Evolutionary conservation across 2,329 filamentous ascomycete species (phyloP).

Genomic region (Aureobasidium sp.): DNA sequence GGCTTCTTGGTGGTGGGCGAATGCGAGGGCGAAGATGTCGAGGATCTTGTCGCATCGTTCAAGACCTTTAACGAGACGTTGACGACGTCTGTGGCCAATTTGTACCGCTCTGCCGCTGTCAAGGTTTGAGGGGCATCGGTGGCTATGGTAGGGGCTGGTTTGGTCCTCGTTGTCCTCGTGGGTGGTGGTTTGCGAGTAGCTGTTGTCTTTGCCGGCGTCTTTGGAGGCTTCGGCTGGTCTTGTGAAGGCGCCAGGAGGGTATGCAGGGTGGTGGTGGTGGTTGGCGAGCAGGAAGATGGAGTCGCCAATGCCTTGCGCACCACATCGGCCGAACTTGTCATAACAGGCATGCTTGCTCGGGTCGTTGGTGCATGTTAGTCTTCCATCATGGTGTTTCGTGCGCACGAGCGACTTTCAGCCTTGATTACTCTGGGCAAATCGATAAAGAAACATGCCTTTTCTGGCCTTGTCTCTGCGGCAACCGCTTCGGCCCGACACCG

Average conservation of each 20-base stretch:
- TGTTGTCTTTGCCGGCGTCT: not conserved
- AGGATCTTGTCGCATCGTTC: conserved; percentile 55
- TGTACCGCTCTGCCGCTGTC: conserved; percentile 54
- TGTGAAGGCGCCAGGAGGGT: not conserved
- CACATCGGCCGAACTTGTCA: not conserved
- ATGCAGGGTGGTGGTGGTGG: conserved; percentile 5
- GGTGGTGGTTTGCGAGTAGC: not conserved
- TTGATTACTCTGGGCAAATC: not conserved
- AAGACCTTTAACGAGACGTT: conserved; percentile 64
- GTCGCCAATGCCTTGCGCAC: conserved; percentile 11
- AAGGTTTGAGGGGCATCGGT: conserved; percentile 32
- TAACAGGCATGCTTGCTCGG: not conserved
- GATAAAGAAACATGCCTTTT: conserved; percentile 9
- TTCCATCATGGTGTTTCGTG: conserved; percentile 4
- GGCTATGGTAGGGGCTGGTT: not conserved
- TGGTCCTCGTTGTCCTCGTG: not conserved
- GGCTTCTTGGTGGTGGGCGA: not conserved
- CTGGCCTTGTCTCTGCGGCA: conserved; percentile 2
- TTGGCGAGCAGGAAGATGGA: not conserved
- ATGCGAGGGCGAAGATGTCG: not conserved
- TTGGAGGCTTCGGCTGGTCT: not conserved
- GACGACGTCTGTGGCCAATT: conserved; percentile 65
- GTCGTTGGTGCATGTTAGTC: conserved; percentile 1
- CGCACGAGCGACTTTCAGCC: not conserved
- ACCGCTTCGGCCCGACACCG: not conserved